Percentiles rank a stretch among this genome's conserved stretches.
phyloP scores from a whole-genome alignment of 306 rosid species.

The Spatholobus suberectus region DNA sequence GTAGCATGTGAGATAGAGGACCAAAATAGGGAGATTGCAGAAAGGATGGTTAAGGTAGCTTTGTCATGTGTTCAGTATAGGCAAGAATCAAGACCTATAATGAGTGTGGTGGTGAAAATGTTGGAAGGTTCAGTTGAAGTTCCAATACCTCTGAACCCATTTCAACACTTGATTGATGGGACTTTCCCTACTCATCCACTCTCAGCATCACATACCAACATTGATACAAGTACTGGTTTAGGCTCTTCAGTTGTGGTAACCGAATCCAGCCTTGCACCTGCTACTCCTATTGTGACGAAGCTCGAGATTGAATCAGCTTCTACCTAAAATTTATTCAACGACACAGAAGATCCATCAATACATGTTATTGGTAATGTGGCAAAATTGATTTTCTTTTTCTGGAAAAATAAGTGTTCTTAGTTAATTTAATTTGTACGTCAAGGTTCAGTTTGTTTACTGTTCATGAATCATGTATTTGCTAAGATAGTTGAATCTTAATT shows the following conservation, averaged over 20 bases:
- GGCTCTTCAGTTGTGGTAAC: background rate
- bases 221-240: background rate
- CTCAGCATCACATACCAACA: background rate
- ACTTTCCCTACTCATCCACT: background rate
- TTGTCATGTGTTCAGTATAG: background rate
- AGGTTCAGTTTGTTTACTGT: background rate
- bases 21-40: background rate
- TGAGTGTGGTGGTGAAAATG: background rate
- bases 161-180: background rate
- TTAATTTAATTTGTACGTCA: background rate
- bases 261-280: background rate
- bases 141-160: background rate
- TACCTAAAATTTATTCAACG: background rate
- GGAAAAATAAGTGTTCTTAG: background rate
- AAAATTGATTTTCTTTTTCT: background rate
- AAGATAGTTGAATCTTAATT: background rate
- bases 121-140: background rate
- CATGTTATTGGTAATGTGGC: background rate
- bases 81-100: background rate
- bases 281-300: background rate
- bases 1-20: background rate
- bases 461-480: background rate
- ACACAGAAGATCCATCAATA: background rate
- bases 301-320: slow-evolving; percentile 9
- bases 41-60: background rate